Evolutionary conservation across 768 basidiomycete genomes (phyloP), one percentile per base, ranked within the genome.

Genomic region (Candolleomyces eurysporus): DNA sequence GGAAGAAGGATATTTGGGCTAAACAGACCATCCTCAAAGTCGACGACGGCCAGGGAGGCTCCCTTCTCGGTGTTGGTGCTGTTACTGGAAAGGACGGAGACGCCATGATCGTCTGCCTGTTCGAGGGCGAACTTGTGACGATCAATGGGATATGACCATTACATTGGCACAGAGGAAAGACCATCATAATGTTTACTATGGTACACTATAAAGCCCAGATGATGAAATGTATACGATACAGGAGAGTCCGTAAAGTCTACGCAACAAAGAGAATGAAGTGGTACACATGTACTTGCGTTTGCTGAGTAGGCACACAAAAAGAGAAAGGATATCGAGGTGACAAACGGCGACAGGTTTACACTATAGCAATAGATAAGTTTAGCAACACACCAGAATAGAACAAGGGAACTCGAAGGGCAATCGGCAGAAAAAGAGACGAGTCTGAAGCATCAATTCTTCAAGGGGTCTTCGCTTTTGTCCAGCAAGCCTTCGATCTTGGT

Each of bases 1-100:
- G 74, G 2, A 64, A 74, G 1, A 79, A 73, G 17, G 86, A 84
- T 52, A 79, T 78, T 54, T 86, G 81, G 80, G 91, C 90, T 10
- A 90, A 88, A 68, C 95, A 97, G 71, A 82, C 88, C 1, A 87
- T 97, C 26, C 75, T 97, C n/a, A 83, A 84, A 65, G 80, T 94
- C 11, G 86, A 85, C 14, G 88, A 86, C 61, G 88, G 85, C 2
- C 75, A 79, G 19, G 83, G 85, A 14, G 94, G 96, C 0, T 84
- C 90, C 1, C 72, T 97, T 61, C 70, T 97, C 31, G 95, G 95
- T 10, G 87, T 93, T 19, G 88, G 88, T 0, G 77, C 76, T 11
- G 68, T 90, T 36, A 70, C 72, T 57, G 66, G 69, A 26, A 61
- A 57, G 3, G 69, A 61, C 39, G 78, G 72, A 43, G 67, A 68